Conservation (phyloP, 169 alveolate genomes). For the Plasmodium billcollinsi region DNA sequence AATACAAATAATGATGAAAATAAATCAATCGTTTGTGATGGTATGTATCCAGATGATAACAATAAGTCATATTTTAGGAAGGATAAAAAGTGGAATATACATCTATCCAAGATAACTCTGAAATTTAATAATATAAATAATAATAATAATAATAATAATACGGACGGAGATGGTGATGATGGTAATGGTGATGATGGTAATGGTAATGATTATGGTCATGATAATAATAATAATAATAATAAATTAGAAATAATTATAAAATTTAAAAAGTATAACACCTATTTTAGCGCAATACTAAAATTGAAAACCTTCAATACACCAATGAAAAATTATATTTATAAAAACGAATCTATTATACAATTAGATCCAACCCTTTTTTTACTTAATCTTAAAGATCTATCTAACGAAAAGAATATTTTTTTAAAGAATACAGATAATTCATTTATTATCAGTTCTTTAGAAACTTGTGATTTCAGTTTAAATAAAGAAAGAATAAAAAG, state of each 20-base stretch:
- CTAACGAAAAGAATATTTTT: constrained; percentile 64
- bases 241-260: constrained; percentile 41
- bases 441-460: constrained; percentile 41
- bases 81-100: not conserved
- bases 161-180: too few relatives aligned
- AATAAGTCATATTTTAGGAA: not conserved
- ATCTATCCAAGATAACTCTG: constrained; percentile 28
- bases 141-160: too few relatives aligned
- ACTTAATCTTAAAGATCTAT: constrained; percentile 38
- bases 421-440: constrained; percentile 58
- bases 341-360: constrained; percentile 67
- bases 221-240: not conserved
- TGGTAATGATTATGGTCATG: too few relatives aligned
- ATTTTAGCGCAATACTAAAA: constrained; percentile 43
- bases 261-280: constrained; percentile 29
- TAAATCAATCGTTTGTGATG: not conserved
- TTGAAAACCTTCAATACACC: constrained; percentile 26
- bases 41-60: not conserved
- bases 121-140: constrained; percentile 29
- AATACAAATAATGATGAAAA: not conserved
- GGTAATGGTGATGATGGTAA: too few relatives aligned
- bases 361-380: constrained; percentile 72
- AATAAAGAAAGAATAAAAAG: constrained; percentile 50
- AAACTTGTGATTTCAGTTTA: constrained; percentile 53
- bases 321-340: constrained; percentile 36